Evolutionary conservation across 2,329 filamentous ascomycete genomes (phyloP), one percentile per base, ranked within the genome.

Genomic region (Aspergillus piperis): DNA sequence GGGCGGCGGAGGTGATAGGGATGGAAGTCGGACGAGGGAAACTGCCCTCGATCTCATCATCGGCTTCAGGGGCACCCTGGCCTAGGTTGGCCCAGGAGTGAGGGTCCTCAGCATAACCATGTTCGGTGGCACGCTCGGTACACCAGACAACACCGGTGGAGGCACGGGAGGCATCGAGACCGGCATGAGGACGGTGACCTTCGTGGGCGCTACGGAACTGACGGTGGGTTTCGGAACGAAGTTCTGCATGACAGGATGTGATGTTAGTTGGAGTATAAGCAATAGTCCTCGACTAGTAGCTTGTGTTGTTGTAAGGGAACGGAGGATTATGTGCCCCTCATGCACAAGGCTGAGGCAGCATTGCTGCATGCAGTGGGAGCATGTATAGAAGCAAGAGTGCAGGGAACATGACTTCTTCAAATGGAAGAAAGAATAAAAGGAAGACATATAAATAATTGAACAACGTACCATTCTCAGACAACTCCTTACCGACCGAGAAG

Each of bases 81-180:
- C 94, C 94, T 56, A 98, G 82, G 75, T 98, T 98, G 61, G 94
- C 92, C 94, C 94, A 97, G 64, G 83, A 79, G 2, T 90, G 84
- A 10, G 92, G 93, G 67, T 93, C 84, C 3, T 97, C 93, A 54
- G 87, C 81, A 80, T 90, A 97, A 69, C 94, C 94, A 79, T 94
- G 90, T 78, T 97, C 92, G 74, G 88, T 86, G 57, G 93, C 93
- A 68, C 91, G 89, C 59, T 81, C 78, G 38, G 78, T 80, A 58
- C 75, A 78, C 94, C 94, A 97, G 65, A 97, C 90, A 3, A 97
- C 94, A 77, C 94, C 94, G 13, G 94, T 98, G 15, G 91, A 96
- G 48, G 92, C 90, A 76, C 92, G 87, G 62, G 88, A 90, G 57
- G 92, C 90, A 72, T 97, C 93, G 66, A 97, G 88, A 69, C 93